Evolutionary conservation across 306 rosid species (phyloP).

Genomic region (Lathyrus tuberosus): DNA sequence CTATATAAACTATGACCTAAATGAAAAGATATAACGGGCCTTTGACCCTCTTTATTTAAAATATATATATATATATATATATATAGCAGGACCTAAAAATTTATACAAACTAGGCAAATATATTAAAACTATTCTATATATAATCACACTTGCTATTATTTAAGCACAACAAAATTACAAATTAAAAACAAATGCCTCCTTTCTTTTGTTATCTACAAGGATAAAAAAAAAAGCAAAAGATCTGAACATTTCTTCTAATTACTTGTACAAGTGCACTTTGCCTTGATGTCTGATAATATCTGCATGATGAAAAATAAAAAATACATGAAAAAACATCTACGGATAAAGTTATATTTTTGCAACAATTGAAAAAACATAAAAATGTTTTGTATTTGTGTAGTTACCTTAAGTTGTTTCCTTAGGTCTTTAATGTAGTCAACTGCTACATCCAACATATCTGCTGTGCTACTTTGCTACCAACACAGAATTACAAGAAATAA

Average conservation of each 20-base stretch:
- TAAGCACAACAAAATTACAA: conserved; percentile 9
- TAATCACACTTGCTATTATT: conserved; percentile 19
- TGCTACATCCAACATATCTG: conserved; percentile 84
- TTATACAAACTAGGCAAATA: conserved; percentile 14
- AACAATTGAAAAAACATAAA: background rate
- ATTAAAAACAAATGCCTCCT: conserved; percentile 9
- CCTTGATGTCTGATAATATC: conserved; percentile 61
- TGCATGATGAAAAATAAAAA: conserved; percentile 49
- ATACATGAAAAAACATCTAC: background rate
- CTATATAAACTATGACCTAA: too few species aligned
- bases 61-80: too few species aligned
- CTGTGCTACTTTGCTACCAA: conserved; percentile 80
- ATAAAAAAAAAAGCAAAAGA: conserved; percentile 38
- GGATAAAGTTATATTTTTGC: background rate
- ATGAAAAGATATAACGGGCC: too few species aligned
- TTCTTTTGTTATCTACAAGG: conserved; percentile 44
- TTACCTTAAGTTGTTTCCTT: conserved; percentile 85
- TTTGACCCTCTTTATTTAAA: too few species aligned
- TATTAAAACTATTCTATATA: conserved; percentile 14
- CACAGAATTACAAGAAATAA: conserved; percentile 4
- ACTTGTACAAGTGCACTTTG: conserved; percentile 72
- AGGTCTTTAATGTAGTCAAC: conserved; percentile 73
- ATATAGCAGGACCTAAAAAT: conserved; percentile 19
- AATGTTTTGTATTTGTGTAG: background rate
- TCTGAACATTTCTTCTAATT: conserved; percentile 43